Conservation (phyloP, 1,284 basidiomycete species). For the Inonotus obliquus region DNA sequence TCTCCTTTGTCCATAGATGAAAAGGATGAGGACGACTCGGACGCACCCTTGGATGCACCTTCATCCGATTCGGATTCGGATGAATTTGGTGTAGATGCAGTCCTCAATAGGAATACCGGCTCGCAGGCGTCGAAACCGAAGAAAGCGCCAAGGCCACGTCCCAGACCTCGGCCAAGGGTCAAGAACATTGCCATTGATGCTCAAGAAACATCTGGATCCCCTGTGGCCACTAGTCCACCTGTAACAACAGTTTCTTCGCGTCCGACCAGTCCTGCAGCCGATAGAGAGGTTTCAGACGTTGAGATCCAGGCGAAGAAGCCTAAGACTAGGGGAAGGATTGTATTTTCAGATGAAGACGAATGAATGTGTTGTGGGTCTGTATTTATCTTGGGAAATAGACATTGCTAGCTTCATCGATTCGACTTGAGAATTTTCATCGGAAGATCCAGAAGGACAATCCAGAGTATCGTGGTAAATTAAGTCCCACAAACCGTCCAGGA, state of each 20-base stretch:
- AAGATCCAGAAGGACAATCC: no score
- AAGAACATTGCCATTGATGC: not conserved
- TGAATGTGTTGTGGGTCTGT: not conserved
- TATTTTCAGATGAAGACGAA: conserved; percentile 14
- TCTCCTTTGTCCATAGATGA: not conserved
- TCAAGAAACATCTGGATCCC: not conserved
- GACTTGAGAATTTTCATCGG: no score
- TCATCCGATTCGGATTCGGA: conserved; percentile 6
- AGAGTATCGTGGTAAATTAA: no score
- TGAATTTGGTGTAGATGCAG: not conserved
- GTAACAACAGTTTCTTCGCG: not conserved
- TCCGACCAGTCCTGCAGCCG: not conserved
- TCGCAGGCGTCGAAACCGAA: not conserved
- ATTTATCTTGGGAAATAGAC: not conserved
- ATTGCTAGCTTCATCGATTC: not conserved
- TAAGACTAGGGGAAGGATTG: conserved; percentile 9
- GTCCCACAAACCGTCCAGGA: no score
- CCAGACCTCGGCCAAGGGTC: not conserved
- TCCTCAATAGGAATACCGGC: not conserved
- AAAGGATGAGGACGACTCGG: not conserved
- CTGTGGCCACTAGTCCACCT: not conserved
- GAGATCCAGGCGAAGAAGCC: conserved; percentile 1
- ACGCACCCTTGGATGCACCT: not conserved
- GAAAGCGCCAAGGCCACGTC: not conserved
- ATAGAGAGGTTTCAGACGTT: not conserved